Evolutionary conservation across 306 rosid species (phyloP), one percentile per base, ranked within the genome.

Genomic region (Trifolium repens): DNA sequence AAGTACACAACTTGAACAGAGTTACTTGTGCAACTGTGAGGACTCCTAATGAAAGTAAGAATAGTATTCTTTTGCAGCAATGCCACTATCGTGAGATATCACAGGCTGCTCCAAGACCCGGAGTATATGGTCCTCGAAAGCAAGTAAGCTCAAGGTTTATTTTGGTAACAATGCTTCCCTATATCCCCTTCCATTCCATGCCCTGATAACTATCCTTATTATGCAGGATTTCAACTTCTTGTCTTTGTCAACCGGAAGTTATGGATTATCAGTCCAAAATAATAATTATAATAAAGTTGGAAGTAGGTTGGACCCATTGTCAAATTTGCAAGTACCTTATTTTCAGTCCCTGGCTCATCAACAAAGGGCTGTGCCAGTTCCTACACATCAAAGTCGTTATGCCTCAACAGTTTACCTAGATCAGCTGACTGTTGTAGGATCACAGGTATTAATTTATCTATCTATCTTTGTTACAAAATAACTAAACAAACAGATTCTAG

Each of bases 161-260:
- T 47, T 50, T 75, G 9, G 67, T 19, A 40, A 10, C 5, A 9
- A 44, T 19, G 52, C 15, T 15, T 42, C 52, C 34, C 17, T 10
- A 42, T 66, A 12, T 66, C 53, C 19, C 53, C 46, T 11, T 57
- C 74, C 40, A 34, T 11, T 57, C 74, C 40, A 34, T 71, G 26
- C 37, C 60, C 82, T 86, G 39, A 82, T 80, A 49, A 61, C 53
- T 73, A 30, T 71, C 57, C 74, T 50, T 77, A 47, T 80, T 59
- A 35, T 72, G 86, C 96, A 88, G 98, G 73, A 49, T 78, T 81
- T 87, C 73, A 89, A 88, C 65, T 84, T 87, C 86, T 83, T 87
- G 82, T 81, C 91, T 65, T 69, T 89, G 72, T 80, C 90, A 13
- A 44, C 84, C 34, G 89, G 81, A 83, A 87, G 65, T 73, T 72